Evolutionary conservation across 1,139 yeast genomes (phyloP), one percentile per base, ranked within the genome.

Genomic region (Hansenula sp.): DNA sequence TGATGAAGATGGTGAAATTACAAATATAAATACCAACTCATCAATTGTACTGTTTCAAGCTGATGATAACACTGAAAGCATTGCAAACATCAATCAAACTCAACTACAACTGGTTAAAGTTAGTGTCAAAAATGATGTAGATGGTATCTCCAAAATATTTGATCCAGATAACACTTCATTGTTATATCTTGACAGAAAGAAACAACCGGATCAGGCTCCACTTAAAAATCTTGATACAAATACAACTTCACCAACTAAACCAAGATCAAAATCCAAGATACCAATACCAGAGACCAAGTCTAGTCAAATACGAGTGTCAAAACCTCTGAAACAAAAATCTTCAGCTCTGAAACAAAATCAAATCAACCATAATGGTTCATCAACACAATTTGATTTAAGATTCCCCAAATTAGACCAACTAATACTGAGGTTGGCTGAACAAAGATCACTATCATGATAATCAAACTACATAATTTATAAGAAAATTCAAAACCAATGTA

Each of bases 121-220:
- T 26, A 13, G 21, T 25, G 34, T 42, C 19, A 32, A 21, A 28
- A 32, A 33, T 29, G 38, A 28, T 21, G 13, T 13, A 5, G 26
- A 25, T 19, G 45, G 45, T 3, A 16, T 48, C 10, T 42, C 46
- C 2, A 34, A 28, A 6, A 46, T 51, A 29, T 44, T 51, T 39
- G 52, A 51, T 32, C 48, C 50, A 1, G 28, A 43, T 8, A 39
- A 50, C 36, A 42, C 37, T 12, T 47, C 50, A 2, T 13, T 48
- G 16, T 36, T 50, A 13, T 29, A 40, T 14, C 10, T n/a, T 25
- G 8, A 16, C 12, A 12, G 14, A 30, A 13, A 25, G 27, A 11
- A 25, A 3, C 16, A 5, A 13, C 12, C 32, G 29, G n/a, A 9
- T 4, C 6, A n/a, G 9, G 19, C 19, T 14, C 14, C 32, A 5